These are phyloP conservation scores for Musa beccarii DNA, from an alignment of 176 grass and related monocot genomes.

Conservation along the genomic window DNA sequence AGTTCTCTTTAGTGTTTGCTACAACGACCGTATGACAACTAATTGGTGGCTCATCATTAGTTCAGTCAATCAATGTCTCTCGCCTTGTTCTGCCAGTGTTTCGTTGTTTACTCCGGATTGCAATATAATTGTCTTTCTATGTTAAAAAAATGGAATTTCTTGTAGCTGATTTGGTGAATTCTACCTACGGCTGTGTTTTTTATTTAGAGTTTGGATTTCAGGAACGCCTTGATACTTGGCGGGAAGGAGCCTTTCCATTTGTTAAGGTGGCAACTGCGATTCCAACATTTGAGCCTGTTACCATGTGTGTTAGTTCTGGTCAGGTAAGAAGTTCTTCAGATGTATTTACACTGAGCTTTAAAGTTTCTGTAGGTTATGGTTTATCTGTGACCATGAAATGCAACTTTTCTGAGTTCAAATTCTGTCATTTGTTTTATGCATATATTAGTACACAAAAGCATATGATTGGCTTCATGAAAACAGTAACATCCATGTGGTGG, in stretches of 20 bases:
- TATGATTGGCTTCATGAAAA: conserved; percentile 41
- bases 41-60: no score
- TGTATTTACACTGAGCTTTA: neutral
- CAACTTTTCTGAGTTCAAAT: neutral
- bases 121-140: no score
- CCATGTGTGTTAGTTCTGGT: conserved; percentile 52
- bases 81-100: no score
- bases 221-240: conserved; percentile 87
- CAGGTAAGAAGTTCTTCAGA: conserved; percentile 31
- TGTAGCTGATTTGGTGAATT: neutral
- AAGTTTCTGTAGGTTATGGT: no score
- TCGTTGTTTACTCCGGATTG: no score
- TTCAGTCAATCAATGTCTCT: no score
- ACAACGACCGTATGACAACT: no score
- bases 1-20: no score
- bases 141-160: neutral
- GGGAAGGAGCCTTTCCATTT: conserved; percentile 59
- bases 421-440: neutral
- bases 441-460: conserved; percentile 39
- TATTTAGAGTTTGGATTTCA: conserved; percentile 23
- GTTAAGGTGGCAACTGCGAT: conserved; percentile 51
- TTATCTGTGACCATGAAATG: neutral
- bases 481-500: conserved; percentile 64
- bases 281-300: conserved; percentile 75
- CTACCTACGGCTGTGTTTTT: neutral